phyloP scores from a whole-genome alignment of 2,329 filamentous ascomycete genomes.

The Fusarium drepaniforme region DNA sequence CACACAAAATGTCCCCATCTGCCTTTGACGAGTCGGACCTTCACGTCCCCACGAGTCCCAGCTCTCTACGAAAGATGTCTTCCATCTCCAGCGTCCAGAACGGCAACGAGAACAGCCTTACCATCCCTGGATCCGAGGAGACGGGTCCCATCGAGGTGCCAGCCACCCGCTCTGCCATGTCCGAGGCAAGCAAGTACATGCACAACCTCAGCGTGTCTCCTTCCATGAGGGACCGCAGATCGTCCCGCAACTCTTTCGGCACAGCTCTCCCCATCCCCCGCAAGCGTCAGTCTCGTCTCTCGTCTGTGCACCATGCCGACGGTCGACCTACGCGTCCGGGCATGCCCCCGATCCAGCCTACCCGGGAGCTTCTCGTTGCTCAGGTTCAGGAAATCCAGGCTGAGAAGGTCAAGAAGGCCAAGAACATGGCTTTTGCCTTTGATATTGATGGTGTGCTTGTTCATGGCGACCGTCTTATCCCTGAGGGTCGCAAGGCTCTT shows the following conservation, averaged over 20 bases:
- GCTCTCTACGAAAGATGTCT: slow-evolving; percentile 33
- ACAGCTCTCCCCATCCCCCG: slow-evolving; percentile 79
- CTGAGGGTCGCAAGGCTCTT: slow-evolving; percentile 79
- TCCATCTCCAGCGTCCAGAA: slow-evolving; percentile 15
- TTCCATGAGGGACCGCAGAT: slow-evolving; percentile 75
- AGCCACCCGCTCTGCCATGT: slow-evolving; percentile 75
- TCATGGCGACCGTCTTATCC: slow-evolving; percentile 81
- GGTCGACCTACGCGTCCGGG: slow-evolving; percentile 62
- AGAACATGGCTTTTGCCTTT: slow-evolving; percentile 84
- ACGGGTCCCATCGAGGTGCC: slow-evolving; percentile 75
- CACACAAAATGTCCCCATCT: slow-evolving; percentile 56
- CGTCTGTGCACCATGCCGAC: slow-evolving; percentile 66
- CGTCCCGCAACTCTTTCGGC: slow-evolving; percentile 82
- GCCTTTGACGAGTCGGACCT: slow-evolving; percentile 69
- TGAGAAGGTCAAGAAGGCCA: slow-evolving; percentile 75
- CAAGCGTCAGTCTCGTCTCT: slow-evolving; percentile 76
- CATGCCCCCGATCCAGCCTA: slow-evolving; percentile 70
- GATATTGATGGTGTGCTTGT: slow-evolving; percentile 93
- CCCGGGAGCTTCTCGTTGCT: slow-evolving; percentile 76
- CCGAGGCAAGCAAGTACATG: slow-evolving; percentile 77
- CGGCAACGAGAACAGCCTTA: slow-evolving; percentile 34
- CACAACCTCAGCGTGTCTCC: slow-evolving; percentile 77
- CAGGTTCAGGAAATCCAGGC: slow-evolving; percentile 77
- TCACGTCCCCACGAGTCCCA: slow-evolving; percentile 31
- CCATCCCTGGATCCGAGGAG: slow-evolving; percentile 57